Conservation (phyloP, 441 rosid genomes). For the Populus hybrid region DNA sequence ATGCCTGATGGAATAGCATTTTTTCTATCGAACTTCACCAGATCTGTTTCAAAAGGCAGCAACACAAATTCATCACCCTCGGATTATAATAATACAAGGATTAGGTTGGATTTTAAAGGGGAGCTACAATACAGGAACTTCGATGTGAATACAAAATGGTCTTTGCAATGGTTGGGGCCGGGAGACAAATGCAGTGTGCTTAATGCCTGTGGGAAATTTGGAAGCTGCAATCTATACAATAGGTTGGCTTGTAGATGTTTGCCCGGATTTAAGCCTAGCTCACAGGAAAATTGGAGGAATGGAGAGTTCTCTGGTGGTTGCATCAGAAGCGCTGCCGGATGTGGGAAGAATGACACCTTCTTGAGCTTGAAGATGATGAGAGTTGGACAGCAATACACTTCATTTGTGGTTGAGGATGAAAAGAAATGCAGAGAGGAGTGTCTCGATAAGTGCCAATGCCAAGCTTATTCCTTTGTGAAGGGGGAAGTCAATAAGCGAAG, state of each 20-base stretch:
- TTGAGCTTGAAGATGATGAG: slow-evolving; percentile 40
- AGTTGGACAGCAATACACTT: too few relatives aligned
- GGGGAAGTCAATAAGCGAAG: too few relatives aligned
- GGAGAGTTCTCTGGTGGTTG: slow-evolving; percentile 53
- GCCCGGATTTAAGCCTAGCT: slow-evolving; percentile 26
- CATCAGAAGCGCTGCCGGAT: slow-evolving; percentile 29
- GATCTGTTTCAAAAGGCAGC: too few relatives aligned
- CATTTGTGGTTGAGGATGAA: too few relatives aligned
- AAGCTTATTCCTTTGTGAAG: too few relatives aligned
- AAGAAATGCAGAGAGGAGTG: slow-evolving; percentile 44
- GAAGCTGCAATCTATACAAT: slow-evolving; percentile 29
- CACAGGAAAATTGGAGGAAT: slow-evolving; percentile 31
- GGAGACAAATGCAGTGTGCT: slow-evolving; percentile 29
- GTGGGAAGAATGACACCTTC: slow-evolving; percentile 29
- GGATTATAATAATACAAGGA: too few relatives aligned
- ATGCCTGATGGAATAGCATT: not conserved
- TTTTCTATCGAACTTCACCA: too few relatives aligned
- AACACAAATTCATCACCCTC: too few relatives aligned
- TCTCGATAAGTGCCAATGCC: slow-evolving; percentile 25
- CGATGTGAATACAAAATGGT: slow-evolving; percentile 7
- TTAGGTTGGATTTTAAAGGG: slow-evolving; percentile 29
- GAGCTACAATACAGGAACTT: slow-evolving; percentile 16
- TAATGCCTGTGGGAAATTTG: not conserved
- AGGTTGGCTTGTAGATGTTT: slow-evolving; percentile 34
- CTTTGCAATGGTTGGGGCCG: slow-evolving; percentile 26